phyloP scores from a whole-genome alignment of 345 rosid genomes.

The Euclidium syriacum region DNA sequence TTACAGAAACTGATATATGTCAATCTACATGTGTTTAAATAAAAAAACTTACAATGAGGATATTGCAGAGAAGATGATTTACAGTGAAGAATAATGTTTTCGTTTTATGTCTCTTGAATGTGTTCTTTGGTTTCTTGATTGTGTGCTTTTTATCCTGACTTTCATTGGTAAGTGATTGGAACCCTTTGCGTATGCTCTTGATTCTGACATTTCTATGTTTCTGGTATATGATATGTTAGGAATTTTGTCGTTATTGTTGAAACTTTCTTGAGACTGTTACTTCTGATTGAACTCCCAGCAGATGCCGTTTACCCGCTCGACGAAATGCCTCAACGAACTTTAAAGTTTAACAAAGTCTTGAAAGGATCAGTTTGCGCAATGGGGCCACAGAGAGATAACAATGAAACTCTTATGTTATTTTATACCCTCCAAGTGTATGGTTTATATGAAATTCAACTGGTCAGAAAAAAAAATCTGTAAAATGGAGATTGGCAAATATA shows the following conservation, averaged over 20 bases:
- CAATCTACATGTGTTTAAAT: slow-evolving; percentile 20
- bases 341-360: not conserved
- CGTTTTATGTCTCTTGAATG: not conserved
- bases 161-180: too few relatives aligned
- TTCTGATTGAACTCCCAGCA: not conserved
- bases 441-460: not conserved
- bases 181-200: too few relatives aligned
- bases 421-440: slow-evolving; percentile 15
- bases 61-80: slow-evolving; percentile 5
- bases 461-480: not conserved
- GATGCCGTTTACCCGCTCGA: not conserved
- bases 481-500: not conserved
- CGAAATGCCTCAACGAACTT: not conserved
- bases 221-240: not conserved
- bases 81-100: slow-evolving; percentile 1
- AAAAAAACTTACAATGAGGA: slow-evolving; percentile 25
- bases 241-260: not conserved
- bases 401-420: not conserved
- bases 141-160: not conserved
- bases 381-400: not conserved
- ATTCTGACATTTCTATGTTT: too few relatives aligned
- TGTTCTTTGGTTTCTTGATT: not conserved
- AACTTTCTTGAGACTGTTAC: not conserved
- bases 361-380: not conserved
- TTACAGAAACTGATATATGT: slow-evolving; percentile 21